Conservation (phyloP, 129 eudicot genomes). For the Artemisia annua region DNA sequence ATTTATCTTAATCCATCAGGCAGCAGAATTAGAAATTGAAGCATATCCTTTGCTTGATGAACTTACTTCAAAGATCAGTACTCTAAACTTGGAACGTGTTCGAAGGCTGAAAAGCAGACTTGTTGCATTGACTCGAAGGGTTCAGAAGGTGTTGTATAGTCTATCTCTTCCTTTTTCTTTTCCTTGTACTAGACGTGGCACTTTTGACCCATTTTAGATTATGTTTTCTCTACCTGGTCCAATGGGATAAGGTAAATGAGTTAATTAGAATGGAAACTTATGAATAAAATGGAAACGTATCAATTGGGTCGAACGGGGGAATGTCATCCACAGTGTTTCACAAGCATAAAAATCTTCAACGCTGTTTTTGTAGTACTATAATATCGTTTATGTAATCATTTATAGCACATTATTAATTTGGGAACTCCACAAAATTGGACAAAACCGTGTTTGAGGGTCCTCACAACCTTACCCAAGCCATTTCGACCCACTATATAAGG, state of each 20-base stretch:
- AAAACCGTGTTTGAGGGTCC: no score
- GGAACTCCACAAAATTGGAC: no score
- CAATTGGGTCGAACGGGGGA: not conserved
- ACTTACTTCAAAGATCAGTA: slow-evolving; percentile 93
- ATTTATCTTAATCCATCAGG: slow-evolving; percentile 47
- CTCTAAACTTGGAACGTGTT: slow-evolving; percentile 88
- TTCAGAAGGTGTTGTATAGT: slow-evolving; percentile 69
- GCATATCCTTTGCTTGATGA: slow-evolving; percentile 97
- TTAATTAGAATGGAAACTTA: not conserved
- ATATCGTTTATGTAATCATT: not conserved
- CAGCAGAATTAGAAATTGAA: slow-evolving; percentile 90
- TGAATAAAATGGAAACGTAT: no score
- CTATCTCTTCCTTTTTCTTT: not conserved
- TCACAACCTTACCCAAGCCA: not conserved
- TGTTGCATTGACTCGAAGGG: slow-evolving; percentile 89
- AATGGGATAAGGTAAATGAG: not conserved
- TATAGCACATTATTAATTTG: no score
- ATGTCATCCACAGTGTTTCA: not conserved
- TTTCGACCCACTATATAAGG: not conserved
- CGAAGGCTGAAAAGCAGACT: slow-evolving; percentile 97
- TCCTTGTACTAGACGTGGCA: not conserved
- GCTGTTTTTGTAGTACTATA: not conserved
- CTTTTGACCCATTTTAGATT: not conserved
- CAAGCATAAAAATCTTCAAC: not conserved
- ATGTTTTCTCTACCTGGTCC: not conserved